A percentile compares a stretch with the other conserved stretches of the same genome.
These are phyloP conservation scores for Daldinia eschscholtzii DNA, from an alignment of 2,329 filamentous ascomycete genomes.

Conservation along the genomic window DNA sequence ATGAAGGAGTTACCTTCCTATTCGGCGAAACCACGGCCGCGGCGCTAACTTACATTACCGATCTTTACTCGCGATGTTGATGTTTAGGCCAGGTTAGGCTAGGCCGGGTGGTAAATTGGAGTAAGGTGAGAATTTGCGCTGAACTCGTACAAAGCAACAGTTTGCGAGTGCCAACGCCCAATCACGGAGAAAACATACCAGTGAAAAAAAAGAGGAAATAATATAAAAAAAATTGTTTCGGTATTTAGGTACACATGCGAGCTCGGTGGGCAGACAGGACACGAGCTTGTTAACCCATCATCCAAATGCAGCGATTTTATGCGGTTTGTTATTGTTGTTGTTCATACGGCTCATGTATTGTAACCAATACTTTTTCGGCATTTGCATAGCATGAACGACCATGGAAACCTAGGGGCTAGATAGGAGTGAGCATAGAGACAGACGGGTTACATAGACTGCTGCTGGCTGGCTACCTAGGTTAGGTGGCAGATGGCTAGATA, in stretches of 20 bases:
- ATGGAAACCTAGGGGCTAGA: conserved; percentile 1
- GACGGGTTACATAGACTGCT: background rate
- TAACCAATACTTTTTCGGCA: conserved; percentile 2
- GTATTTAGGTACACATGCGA: conserved; percentile 23
- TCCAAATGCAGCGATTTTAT: conserved; percentile 9
- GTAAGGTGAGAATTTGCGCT: conserved; percentile 23
- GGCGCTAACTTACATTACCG: background rate
- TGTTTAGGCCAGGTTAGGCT: background rate
- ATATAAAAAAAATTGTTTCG: conserved; percentile 11
- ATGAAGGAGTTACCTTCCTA: conserved; percentile 20
- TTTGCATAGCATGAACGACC: conserved; percentile 11
- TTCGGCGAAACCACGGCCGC: background rate
- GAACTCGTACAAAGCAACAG: conserved; percentile 29
- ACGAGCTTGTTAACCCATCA: background rate
- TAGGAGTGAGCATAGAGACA: conserved; percentile 6
- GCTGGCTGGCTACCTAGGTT: background rate
- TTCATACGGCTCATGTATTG: background rate
- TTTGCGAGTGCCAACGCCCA: conserved; percentile 40
- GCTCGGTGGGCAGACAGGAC: conserved; percentile 1
- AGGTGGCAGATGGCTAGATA: conserved; percentile 17
- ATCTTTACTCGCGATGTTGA: background rate
- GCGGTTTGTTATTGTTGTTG: background rate
- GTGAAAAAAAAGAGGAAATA: background rate
- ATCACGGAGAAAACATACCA: conserved; percentile 21
- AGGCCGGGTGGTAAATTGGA: conserved; percentile 4